Conservation (phyloP, 1,284 basidiomycete genomes). For the Trametes sp. region DNA sequence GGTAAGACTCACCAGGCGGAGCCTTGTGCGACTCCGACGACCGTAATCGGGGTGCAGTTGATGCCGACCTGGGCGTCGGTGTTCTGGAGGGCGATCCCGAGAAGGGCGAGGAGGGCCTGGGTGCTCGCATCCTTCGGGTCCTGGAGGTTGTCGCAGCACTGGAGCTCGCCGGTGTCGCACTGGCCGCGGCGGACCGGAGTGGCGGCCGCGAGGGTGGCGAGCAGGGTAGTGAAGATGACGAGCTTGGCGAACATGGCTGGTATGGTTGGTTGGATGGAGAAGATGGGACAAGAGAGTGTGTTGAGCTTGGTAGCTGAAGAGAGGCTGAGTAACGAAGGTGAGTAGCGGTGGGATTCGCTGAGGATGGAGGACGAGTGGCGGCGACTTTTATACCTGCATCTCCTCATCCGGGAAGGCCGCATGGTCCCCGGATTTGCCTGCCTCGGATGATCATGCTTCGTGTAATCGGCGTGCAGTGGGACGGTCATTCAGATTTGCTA, state of each 20-base stretch:
- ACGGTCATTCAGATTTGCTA: too few relatives aligned
- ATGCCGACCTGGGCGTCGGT: constrained; percentile 22
- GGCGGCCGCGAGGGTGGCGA: constrained; percentile 16
- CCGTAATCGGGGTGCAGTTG: constrained; percentile 24
- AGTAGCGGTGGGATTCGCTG: constrained; percentile 15
- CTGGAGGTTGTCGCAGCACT: constrained; percentile 10
- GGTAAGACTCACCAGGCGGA: constrained; percentile 7
- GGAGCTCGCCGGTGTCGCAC: constrained; percentile 14
- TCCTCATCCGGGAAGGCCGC: too few relatives aligned
- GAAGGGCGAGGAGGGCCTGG: constrained; percentile 8
- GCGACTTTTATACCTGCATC: not conserved
- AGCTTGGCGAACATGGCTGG: constrained; percentile 15
- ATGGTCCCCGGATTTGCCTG: too few relatives aligned
- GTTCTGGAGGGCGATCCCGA: constrained; percentile 7
- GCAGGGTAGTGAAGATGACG: constrained; percentile 10
- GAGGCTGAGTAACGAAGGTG: not conserved
- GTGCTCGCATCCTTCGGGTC: not conserved
- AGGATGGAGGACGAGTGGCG: not conserved
- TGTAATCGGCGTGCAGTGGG: too few relatives aligned
- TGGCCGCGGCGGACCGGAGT: not conserved
- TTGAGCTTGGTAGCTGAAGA: constrained; percentile 4
- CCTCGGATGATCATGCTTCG: too few relatives aligned
- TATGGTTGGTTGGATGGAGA: not conserved
- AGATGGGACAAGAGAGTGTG: not conserved
- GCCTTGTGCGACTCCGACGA: constrained; percentile 1